Conservation (phyloP, 768 basidiomycete species). For the Chalciporus pseudorubinellus region DNA sequence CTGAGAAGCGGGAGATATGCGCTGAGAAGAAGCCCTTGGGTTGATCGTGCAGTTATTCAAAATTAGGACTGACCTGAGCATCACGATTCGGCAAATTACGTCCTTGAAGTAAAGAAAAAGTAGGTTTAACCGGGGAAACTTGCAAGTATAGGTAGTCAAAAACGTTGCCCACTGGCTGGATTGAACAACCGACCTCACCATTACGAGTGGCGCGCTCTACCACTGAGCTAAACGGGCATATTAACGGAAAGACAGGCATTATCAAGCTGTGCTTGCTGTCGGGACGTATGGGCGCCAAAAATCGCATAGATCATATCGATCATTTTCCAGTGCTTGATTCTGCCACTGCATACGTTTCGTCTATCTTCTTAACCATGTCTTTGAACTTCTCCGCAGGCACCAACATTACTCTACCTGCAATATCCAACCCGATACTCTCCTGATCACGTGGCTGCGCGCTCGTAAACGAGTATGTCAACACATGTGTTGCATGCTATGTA, state of each 20-base stretch:
- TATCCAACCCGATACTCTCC: conserved; percentile 72
- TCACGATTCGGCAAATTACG: no score
- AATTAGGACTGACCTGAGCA: no score
- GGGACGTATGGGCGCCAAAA: no score
- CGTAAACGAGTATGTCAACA: conserved; percentile 44
- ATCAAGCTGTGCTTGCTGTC: no score
- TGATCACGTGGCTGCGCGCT: conserved; percentile 52
- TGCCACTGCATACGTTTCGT: conserved; percentile 34
- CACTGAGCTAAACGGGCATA: conserved; percentile 37
- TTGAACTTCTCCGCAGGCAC: conserved; percentile 45
- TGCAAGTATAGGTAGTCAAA: no score
- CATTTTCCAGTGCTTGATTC: neutral
- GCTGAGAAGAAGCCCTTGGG: no score
- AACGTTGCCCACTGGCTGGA: conserved; percentile 35
- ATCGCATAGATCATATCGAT: neutral
- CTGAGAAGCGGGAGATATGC: no score
- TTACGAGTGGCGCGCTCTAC: conserved; percentile 39
- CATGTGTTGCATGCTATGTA: conserved; percentile 22
- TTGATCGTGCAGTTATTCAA: no score
- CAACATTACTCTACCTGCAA: conserved; percentile 63
- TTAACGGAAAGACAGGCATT: no score
- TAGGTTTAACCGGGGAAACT: no score
- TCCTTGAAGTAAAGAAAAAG: no score
- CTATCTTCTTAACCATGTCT: conserved; percentile 40
- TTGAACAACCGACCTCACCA: conserved; percentile 41